A percentile compares a stretch with the other conserved stretches of the same genome.
Conservation (phyloP, 139 green algal species). For the Haematococcus lacustris region DNA sequence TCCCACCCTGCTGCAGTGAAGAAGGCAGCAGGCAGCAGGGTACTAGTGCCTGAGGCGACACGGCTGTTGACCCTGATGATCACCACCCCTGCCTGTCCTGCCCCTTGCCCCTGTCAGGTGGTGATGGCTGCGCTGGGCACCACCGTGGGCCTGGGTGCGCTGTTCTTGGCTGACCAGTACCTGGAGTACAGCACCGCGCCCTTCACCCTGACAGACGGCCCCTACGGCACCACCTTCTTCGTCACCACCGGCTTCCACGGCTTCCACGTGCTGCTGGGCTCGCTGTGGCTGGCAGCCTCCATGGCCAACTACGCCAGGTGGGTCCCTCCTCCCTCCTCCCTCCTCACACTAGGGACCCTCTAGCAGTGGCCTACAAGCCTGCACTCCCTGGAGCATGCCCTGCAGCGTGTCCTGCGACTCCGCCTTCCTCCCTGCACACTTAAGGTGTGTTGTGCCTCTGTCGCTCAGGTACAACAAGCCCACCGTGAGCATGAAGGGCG, state of each 20-base stretch:
- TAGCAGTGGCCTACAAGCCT: no score
- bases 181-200: constrained; percentile 35
- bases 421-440: no score
- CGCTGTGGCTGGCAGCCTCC: constrained; percentile 23
- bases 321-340: no score
- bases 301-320: constrained; percentile 25
- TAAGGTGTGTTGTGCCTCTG: no score
- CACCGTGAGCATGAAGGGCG: constrained; percentile 18
- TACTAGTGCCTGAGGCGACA: no score
- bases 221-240: constrained; percentile 45
- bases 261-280: constrained; percentile 42
- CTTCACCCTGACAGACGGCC: constrained; percentile 38
- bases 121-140: constrained; percentile 29
- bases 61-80: no score
- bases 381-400: no score
- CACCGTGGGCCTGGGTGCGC: constrained; percentile 29
- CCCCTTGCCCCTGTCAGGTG: constrained; percentile 5
- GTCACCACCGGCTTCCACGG: constrained; percentile 46
- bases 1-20: no score
- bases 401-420: no score
- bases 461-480: constrained; percentile 14
- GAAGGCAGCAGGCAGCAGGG: no score
- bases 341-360: no score
- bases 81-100: no score
- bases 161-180: constrained; percentile 46